Conservation (phyloP, 768 basidiomycete species). For the Calocera cornea region DNA sequence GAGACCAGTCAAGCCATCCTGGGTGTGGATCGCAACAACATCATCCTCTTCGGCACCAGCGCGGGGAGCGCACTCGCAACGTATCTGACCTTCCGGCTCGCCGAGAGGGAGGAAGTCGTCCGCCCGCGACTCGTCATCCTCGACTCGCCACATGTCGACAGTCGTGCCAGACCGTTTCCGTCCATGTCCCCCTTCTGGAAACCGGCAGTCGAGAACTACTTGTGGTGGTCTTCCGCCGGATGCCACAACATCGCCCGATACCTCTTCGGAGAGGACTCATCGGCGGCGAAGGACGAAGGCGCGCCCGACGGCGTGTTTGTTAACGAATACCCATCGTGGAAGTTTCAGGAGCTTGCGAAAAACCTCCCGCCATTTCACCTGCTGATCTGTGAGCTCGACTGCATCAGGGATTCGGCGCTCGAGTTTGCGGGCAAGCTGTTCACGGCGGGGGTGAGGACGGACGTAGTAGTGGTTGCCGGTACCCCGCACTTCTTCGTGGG, state of each 20-base stretch:
- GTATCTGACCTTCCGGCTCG: neutral
- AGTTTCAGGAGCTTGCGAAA: neutral
- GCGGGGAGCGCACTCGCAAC: neutral
- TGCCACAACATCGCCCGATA: neutral
- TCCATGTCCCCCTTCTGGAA: neutral
- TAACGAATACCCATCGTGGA: neutral
- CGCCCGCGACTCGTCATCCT: neutral
- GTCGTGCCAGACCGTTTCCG: neutral
- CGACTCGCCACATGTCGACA: neutral
- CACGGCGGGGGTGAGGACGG: neutral
- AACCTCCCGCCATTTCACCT: neutral
- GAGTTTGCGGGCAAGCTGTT: neutral
- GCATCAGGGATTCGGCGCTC: neutral
- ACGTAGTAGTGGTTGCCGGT: neutral
- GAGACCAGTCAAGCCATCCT: neutral
- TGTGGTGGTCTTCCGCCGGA: neutral
- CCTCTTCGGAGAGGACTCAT: neutral
- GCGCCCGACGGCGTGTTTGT: neutral
- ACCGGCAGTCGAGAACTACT: neutral
- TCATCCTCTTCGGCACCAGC: neutral
- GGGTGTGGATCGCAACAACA: neutral
- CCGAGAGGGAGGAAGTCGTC: neutral
- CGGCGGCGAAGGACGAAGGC: neutral
- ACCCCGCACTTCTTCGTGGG: neutral
- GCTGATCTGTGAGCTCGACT: neutral